A percentile compares a stretch with the other conserved stretches of the same genome.
These are phyloP conservation scores for Aspergillus nidulans DNA, from an alignment of 495 filamentous ascomycete genomes.

Conservation along the genomic window DNA sequence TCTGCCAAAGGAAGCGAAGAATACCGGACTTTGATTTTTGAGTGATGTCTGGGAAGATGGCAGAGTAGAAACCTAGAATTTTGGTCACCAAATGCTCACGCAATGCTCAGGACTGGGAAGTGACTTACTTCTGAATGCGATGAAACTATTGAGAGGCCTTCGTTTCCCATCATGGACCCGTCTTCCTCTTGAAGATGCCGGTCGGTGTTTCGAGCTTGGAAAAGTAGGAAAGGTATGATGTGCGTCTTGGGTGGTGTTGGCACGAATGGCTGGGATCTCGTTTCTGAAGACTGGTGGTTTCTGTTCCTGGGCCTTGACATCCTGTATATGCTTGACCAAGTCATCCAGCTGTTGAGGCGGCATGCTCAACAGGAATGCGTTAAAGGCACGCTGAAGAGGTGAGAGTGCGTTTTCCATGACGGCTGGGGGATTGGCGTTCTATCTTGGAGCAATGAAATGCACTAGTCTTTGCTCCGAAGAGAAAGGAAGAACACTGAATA, in stretches of 20 bases:
- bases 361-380: constrained; percentile 16
- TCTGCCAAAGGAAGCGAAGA: constrained; percentile 39
- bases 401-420: constrained; percentile 3
- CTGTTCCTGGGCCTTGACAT: not conserved
- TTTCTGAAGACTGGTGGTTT: not conserved
- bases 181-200: constrained; percentile 8
- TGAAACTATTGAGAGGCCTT: constrained; percentile 44
- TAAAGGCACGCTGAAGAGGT: constrained; percentile 19
- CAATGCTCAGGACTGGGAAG: not conserved
- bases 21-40: constrained; percentile 43
- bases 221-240: not conserved
- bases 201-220: not conserved
- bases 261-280: not conserved
- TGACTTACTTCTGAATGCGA: constrained; percentile 45
- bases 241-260: not conserved
- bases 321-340: constrained; percentile 11
- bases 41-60: constrained; percentile 31
- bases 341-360: constrained; percentile 14
- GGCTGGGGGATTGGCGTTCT: too few species aligned
- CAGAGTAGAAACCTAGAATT: constrained; percentile 34
- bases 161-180: constrained; percentile 10
- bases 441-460: too few species aligned
- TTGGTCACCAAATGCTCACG: constrained; percentile 15
- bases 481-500: too few species aligned
- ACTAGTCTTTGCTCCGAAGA: too few species aligned